Base-by-base conservation (phyloP, 2,329 filamentous ascomycete genomes). In the Colletotrichum tofieldiae region DNA sequence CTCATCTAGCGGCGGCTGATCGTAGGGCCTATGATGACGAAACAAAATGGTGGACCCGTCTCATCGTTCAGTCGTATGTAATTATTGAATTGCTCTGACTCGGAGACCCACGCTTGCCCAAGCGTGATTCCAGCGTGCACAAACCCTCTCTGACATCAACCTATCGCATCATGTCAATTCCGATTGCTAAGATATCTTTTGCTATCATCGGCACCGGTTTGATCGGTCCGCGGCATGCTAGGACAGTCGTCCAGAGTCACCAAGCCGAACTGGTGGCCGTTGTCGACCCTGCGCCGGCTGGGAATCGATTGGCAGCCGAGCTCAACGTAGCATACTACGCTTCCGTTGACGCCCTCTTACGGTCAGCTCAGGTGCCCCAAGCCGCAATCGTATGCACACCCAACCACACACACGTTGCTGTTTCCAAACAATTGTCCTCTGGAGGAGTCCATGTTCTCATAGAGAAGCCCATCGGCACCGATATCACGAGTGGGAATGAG, bases 341-440 rank as follows among this genome's bases (percentile, higher is more conserved):
- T 0, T 77, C 85, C 5, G 78, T 90, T 2, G 62, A 82, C 3
- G 79, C 80, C 0, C 82, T 90, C 73, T 75, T 90, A 0, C 74
- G 77, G 6, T 83, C 81, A 0, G 39, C 74, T 8, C 52, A 78
- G 54, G 81, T 29, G 23, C 87, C 88, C 14, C 84, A 88, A 60
- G 88, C 85, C 45, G 88, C 88, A 29, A 86, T 91, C 51, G 84
- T 91, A 60, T 89, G 88, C 81, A 91, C 89, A 0, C 89, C 89
- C 2, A 91, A 90, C 75, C 83, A 87, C 75, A 90, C 87, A 0
- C 89, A 91, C 71, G 88, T 89, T 5, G 61, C 84, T 0, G 72
- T 90, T 1, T 81, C 87, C 2, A 83, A 82, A n/a, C 81, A 86
- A 49, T 80, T 91, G 1, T 80, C 89, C 1, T 75, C 81, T 0